Base-by-base conservation (phyloP, 2,329 filamentous ascomycete species). In the Trichoderma endophyticum region DNA sequence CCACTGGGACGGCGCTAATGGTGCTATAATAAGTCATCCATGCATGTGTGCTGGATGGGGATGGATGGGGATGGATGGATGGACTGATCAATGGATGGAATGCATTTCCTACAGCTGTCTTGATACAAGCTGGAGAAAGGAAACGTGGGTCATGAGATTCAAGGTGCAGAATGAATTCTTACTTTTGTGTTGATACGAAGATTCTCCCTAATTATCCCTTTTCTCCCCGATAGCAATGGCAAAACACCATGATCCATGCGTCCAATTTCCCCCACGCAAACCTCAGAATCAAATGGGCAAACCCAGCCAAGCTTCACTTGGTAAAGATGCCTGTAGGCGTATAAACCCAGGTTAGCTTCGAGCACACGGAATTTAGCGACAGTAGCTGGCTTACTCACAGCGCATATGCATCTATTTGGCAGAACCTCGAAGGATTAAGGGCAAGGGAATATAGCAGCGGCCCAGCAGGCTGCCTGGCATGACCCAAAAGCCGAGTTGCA, bases 401-500 rank as follows among this genome's bases (percentile, higher is more conserved):
- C 26, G 3, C 30, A 26, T 26, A 11, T 7, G 24, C 24, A 28
- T 14, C 18, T 9, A 18, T 48, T n/a, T 11, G 18, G 18, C 15
- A 51, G n/a, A 21, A 51, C 12, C 2, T 51, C 43, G 43, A 51
- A 54, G 57, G 28, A 18, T 15, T 61, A 61, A 12, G n/a, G 15
- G 18, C 15, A 32, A 21, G 57, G 57, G 15, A 32, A 9, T 0
- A 3, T 28, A n/a, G 24, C 18, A 3, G 66, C 56, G 4, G 5
- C 26, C 36, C 39, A 69, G 56, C 56, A 69, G 8, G 36, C 66
- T n/a, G 66, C 56, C 18, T 69, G 56, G 6, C 72, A 73, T 5
- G 57, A 72, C 2, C 84, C 84, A 69, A 79, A 86, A 0, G 82
- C 80, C 1, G 76, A 1, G 67, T 87, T 86, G 70, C 84, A 87